phyloP scores from a whole-genome alignment of 1,139 yeast genomes.

The Blastobotrys apis region DNA sequence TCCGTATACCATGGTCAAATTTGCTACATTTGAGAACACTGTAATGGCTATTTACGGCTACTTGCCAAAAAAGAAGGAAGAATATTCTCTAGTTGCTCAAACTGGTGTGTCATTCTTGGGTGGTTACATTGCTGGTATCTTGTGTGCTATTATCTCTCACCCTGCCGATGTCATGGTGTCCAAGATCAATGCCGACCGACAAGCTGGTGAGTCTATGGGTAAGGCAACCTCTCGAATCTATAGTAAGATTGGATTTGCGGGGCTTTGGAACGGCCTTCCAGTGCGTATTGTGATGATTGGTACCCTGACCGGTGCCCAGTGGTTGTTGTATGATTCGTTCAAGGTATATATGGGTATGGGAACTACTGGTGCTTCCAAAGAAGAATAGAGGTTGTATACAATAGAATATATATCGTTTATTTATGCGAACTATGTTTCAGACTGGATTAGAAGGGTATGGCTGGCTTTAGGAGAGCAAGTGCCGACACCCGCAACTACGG shows the following conservation, averaged over 20 bases:
- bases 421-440: too few relatives aligned
- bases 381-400: too few relatives aligned
- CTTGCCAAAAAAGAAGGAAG: conserved; percentile 37
- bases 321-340: conserved; percentile 93
- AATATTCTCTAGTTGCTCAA: conserved; percentile 60
- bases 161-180: conserved; percentile 98
- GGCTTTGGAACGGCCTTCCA: conserved; percentile 92
- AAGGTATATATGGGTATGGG: conserved; percentile 89
- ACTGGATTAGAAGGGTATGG: too few relatives aligned
- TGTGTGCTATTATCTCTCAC: conserved; percentile 91
- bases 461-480: too few relatives aligned
- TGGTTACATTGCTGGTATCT: conserved; percentile 94
- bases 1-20: conserved; percentile 95
- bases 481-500: too few relatives aligned
- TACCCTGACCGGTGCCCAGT: conserved; percentile 92
- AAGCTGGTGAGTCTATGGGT: conserved; percentile 60
- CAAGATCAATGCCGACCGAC: conserved; percentile 73
- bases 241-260: conserved; percentile 74
- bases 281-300: conserved; percentile 95
- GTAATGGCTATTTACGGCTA: conserved; percentile 43
- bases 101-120: conserved; percentile 91
- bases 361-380: conserved; percentile 46
- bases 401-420: too few relatives aligned
- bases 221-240: conserved; percentile 71
- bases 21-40: conserved; percentile 86